Evolutionary conservation across 768 basidiomycete genomes (phyloP).

Genomic region (Suillus ampliporus): DNA sequence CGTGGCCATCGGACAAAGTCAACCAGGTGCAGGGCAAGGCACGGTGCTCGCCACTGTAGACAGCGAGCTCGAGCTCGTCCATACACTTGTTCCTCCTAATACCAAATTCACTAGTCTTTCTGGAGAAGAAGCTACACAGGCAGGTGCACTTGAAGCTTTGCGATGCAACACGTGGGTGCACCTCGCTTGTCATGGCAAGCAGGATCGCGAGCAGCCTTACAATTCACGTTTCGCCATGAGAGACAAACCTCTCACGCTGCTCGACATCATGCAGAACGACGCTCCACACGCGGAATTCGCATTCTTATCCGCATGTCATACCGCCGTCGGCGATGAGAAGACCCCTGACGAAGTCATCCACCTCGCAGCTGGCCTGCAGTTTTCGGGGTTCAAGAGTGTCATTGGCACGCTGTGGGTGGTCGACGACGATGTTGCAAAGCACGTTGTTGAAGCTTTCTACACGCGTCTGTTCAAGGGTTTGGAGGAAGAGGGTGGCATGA

Average conservation of each 20-base stretch:
- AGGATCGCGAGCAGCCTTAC: constrained; percentile 16
- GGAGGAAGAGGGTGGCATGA: constrained; percentile 3
- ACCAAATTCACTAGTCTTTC: not conserved
- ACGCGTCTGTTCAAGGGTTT: not conserved
- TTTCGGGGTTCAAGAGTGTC: constrained; percentile 27
- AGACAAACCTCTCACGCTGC: not conserved
- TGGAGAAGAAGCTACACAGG: not conserved
- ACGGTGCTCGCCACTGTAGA: not conserved
- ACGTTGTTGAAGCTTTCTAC: not conserved
- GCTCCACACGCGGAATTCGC: constrained; percentile 8
- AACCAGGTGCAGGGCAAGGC: constrained; percentile 2
- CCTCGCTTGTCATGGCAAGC: constrained; percentile 27
- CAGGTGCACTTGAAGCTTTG: not conserved
- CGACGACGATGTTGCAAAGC: constrained; percentile 7
- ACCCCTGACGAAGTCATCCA: constrained; percentile 27
- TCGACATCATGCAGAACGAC: constrained; percentile 9
- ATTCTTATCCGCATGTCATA: constrained; percentile 30
- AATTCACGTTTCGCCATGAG: constrained; percentile 12
- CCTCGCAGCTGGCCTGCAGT: constrained; percentile 28
- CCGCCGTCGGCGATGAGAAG: constrained; percentile 21
- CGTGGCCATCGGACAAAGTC: constrained; percentile 11
- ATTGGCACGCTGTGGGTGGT: constrained; percentile 30
- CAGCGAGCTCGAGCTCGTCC: constrained; percentile 20
- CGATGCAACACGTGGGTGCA: constrained; percentile 20
- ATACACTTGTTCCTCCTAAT: constrained; percentile 21